These are phyloP conservation scores for Aspergillus brunneoviolaceus DNA, from an alignment of 2,329 filamentous ascomycete species.

Conservation along the genomic window DNA sequence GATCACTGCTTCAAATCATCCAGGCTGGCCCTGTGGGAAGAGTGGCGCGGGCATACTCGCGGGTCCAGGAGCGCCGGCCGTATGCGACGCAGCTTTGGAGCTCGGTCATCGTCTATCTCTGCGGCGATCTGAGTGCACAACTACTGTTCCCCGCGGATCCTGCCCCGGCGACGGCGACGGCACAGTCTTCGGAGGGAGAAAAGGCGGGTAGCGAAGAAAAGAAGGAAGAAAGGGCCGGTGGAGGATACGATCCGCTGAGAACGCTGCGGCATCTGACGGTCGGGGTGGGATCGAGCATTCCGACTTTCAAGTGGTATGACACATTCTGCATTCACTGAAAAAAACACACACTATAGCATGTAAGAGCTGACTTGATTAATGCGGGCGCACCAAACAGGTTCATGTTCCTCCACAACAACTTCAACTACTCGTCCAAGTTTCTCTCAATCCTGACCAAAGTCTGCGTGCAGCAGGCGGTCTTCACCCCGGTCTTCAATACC, in stretches of 20 bases:
- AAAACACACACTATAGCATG: not conserved
- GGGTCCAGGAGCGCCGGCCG: slow-evolving; percentile 69
- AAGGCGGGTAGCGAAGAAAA: slow-evolving; percentile 19
- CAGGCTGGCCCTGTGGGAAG: slow-evolving; percentile 34
- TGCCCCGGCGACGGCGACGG: slow-evolving; percentile 16
- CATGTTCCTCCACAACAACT: slow-evolving; percentile 73
- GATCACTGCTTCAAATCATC: slow-evolving; percentile 33
- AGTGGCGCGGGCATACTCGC: slow-evolving; percentile 57
- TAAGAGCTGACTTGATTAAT: not conserved
- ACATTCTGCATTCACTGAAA: not conserved
- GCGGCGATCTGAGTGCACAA: slow-evolving; percentile 77
- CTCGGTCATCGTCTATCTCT: slow-evolving; percentile 74
- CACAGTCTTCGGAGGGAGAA: slow-evolving; percentile 40
- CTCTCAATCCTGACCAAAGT: slow-evolving; percentile 76
- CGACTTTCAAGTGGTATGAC: slow-evolving; percentile 74
- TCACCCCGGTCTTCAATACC: slow-evolving; percentile 79
- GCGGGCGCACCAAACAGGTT: slow-evolving; percentile 55
- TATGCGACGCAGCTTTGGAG: slow-evolving; percentile 77
- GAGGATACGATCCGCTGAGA: slow-evolving; percentile 65
- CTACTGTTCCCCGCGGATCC: slow-evolving; percentile 52
- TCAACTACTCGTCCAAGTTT: slow-evolving; percentile 76
- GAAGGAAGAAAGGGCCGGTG: slow-evolving; percentile 37
- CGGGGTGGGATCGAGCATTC: slow-evolving; percentile 70
- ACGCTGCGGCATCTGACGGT: slow-evolving; percentile 73
- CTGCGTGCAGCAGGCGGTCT: slow-evolving; percentile 72